Conservation (phyloP, 2,329 filamentous ascomycete species). For the Botrytis hyacinthi region DNA sequence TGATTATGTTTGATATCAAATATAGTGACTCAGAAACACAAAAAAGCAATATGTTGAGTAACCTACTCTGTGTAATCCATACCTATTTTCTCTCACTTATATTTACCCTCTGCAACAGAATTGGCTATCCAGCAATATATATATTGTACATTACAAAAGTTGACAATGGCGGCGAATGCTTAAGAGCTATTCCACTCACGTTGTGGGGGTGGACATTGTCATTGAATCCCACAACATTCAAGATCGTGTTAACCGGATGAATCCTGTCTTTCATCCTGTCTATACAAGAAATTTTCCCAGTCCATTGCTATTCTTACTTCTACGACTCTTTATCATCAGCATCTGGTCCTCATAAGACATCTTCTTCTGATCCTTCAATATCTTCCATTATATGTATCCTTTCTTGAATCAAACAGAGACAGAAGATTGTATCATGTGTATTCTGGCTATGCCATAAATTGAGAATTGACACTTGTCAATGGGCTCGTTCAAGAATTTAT, state of each 20-base stretch:
- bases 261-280: neutral
- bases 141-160: neutral
- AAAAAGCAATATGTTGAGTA: neutral
- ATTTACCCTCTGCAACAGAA: neutral
- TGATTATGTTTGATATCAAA: neutral
- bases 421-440: neutral
- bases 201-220: no score
- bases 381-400: neutral
- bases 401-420: neutral
- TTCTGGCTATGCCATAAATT: no score
- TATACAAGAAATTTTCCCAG: neutral
- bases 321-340: neutral
- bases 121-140: neutral
- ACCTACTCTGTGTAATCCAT: neutral
- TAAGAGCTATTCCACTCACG: neutral
- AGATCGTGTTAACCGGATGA: no score
- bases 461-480: no score
- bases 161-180: neutral
- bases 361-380: neutral
- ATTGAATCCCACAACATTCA: neutral
- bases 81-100: neutral
- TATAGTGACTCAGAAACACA: neutral
- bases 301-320: neutral
- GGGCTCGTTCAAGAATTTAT: neutral
- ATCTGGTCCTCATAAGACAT: neutral